These are phyloP conservation scores for Nematocida homosporus DNA, from an alignment of 371 early-diverging fungal species.

Conservation along the genomic window DNA sequence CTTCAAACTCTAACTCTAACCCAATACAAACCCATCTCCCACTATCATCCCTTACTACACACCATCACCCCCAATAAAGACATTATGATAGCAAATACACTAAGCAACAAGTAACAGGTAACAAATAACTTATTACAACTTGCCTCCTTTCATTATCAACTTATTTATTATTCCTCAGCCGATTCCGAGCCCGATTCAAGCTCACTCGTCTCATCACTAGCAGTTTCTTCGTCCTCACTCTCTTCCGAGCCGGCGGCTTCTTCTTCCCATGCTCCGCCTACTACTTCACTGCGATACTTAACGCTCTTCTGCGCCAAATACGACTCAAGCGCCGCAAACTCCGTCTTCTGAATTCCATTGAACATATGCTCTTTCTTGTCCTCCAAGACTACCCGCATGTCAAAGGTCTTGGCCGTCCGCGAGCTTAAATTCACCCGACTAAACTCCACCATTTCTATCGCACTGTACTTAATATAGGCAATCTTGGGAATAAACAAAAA, in stretches of 20 bases:
- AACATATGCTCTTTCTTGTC: slow-evolving; percentile 60
- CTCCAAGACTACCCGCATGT: slow-evolving; percentile 61
- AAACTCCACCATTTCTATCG: slow-evolving; percentile 82
- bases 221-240: slow-evolving; percentile 52
- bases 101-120: too few species aligned
- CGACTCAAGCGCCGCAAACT: slow-evolving; percentile 63
- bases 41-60: too few species aligned
- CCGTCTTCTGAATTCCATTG: slow-evolving; percentile 64
- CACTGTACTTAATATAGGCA: slow-evolving; percentile 76
- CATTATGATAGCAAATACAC: too few species aligned
- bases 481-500: slow-evolving; percentile 89
- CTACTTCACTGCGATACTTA: slow-evolving; percentile 62
- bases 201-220: slow-evolving; percentile 44
- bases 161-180: neutral
- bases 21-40: too few species aligned
- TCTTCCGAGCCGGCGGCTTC: slow-evolving; percentile 39
- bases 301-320: slow-evolving; percentile 63
- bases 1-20: too few species aligned
- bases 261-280: slow-evolving; percentile 54
- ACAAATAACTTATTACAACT: too few species aligned
- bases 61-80: too few species aligned
- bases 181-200: neutral
- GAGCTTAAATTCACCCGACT: slow-evolving; percentile 66
- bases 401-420: slow-evolving; percentile 67
- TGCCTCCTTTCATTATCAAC: too few species aligned